These are phyloP conservation scores for Aspergillus costaricaensis DNA, from an alignment of 2,329 filamentous ascomycete species.

Conservation along the genomic window DNA sequence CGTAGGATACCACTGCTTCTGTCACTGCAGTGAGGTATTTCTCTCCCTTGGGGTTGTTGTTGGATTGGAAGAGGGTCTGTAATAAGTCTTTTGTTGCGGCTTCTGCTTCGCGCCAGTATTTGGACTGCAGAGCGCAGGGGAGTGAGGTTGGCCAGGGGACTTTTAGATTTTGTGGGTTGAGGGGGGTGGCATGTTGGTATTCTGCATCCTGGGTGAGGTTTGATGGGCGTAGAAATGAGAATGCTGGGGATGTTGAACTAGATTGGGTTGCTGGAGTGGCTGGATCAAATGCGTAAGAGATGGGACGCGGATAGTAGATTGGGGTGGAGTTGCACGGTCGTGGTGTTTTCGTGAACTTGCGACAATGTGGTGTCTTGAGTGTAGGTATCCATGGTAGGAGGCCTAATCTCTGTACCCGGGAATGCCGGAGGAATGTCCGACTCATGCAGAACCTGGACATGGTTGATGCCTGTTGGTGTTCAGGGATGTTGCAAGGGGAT, in stretches of 20 bases:
- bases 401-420: too few relatives aligned
- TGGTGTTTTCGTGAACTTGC: background rate
- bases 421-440: too few relatives aligned
- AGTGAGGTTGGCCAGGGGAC: slow-evolving; percentile 19
- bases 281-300: slow-evolving; percentile 18
- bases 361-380: background rate
- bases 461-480: too few relatives aligned
- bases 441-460: too few relatives aligned
- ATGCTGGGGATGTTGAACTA: background rate
- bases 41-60: background rate
- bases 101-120: slow-evolving; percentile 18
- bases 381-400: too few relatives aligned
- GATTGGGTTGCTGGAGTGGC: background rate
- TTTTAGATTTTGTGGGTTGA: slow-evolving; percentile 5
- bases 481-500: too few relatives aligned
- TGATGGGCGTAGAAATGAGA: slow-evolving; percentile 3
- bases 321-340: background rate
- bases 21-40: slow-evolving; percentile 5
- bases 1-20: slow-evolving; percentile 15
- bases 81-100: slow-evolving; percentile 4
- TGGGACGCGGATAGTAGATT: background rate
- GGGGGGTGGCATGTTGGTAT: slow-evolving; percentile 6
- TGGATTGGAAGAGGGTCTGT: background rate
- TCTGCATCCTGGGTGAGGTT: background rate
- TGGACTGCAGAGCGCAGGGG: slow-evolving; percentile 14